Base-by-base conservation (phyloP, 257 asterid genomes). In the Verbascum thapsus region DNA sequence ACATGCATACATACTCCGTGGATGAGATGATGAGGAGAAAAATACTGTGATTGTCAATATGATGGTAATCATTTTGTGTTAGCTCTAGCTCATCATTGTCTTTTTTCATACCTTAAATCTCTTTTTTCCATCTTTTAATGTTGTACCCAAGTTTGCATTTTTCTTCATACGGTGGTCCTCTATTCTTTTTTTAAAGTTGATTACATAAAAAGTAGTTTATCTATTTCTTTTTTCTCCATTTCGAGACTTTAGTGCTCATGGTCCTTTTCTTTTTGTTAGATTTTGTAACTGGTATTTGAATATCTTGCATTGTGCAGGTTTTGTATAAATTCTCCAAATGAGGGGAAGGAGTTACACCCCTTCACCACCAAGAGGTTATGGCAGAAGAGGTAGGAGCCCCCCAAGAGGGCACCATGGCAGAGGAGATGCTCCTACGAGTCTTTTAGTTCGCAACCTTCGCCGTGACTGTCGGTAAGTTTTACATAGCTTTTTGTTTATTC, bases 401-500 rank as follows among this genome's bases (percentile, higher is more conserved):
- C 80, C 77, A 3, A 71, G 77, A 35, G 80, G 80, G 8, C 70
- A 71, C 19, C 54, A 54, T 57, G 67, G 72, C 37, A 64, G 74
- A 58, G 64, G 81, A 56, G 95, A 86, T 64, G 84, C 75, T 23
- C 86, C 94, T 1, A 86, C 95, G 10, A 86, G 95, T 65, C 90
- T 86, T 18, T 70, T 86, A 49, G 95, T 86, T 54, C 95, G 90
- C 44, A 86, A 86, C 37, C 95, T 83, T 50, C 90, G 90, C 52
- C 88, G 68, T 58, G 95, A 86, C 62, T 76, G 84, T 62, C 78
- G 95, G 95, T 77, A 58, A 32, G 72, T 38, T 15, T 10, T 15
- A 17, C 11, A 13, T 16, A 5, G 17, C 9, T 26, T 12, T 19
- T 18, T 49, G 26, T 3, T 70, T 23, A 12, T 8, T 15, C 66